phyloP scores from a whole-genome alignment of 1,139 yeast genomes.

The Sugiyamaella grinbergsii region DNA sequence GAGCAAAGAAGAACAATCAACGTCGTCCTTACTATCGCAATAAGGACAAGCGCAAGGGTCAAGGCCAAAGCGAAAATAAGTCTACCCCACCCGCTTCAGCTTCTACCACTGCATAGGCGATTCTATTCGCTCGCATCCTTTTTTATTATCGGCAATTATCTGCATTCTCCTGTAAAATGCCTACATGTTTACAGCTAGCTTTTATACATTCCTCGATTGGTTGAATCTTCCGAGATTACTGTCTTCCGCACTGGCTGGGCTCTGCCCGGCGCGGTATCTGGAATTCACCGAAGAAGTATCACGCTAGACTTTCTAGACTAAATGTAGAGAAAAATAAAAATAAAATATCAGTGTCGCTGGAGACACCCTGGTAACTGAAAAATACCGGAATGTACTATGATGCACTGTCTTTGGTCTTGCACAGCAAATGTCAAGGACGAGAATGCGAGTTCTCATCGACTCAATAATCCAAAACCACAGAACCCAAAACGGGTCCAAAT shows the following conservation, averaged over 20 bases:
- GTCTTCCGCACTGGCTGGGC: neutral
- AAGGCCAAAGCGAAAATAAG: slow-evolving; percentile 9
- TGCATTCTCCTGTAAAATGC: slow-evolving; percentile 11
- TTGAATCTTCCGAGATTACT: too few species aligned
- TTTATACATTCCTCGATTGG: neutral
- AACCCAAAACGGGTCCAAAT: slow-evolving; percentile 29
- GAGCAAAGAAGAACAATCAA: slow-evolving; percentile 1
- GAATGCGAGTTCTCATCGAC: slow-evolving; percentile 17
- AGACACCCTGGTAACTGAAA: slow-evolving; percentile 34
- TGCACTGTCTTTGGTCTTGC: slow-evolving; percentile 31
- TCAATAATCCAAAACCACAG: slow-evolving; percentile 20
- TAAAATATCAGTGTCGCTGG: slow-evolving; percentile 37
- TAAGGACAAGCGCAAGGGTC: slow-evolving; percentile 8
- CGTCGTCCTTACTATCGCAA: slow-evolving; percentile 16
- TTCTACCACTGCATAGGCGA: slow-evolving; percentile 4
- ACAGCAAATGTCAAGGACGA: slow-evolving; percentile 10
- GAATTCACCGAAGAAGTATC: too few species aligned
- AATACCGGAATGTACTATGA: slow-evolving; percentile 37
- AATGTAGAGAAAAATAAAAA: neutral
- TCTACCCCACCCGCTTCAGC: slow-evolving; percentile 8
- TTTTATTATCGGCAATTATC: slow-evolving; percentile 13
- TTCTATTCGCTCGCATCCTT: slow-evolving; percentile 7
- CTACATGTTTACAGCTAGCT: slow-evolving; percentile 4
- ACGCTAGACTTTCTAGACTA: too few species aligned
- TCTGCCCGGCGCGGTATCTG: neutral